These are phyloP conservation scores for Sisymbrium altissimum DNA, from an alignment of 345 rosid species.

Conservation along the genomic window DNA sequence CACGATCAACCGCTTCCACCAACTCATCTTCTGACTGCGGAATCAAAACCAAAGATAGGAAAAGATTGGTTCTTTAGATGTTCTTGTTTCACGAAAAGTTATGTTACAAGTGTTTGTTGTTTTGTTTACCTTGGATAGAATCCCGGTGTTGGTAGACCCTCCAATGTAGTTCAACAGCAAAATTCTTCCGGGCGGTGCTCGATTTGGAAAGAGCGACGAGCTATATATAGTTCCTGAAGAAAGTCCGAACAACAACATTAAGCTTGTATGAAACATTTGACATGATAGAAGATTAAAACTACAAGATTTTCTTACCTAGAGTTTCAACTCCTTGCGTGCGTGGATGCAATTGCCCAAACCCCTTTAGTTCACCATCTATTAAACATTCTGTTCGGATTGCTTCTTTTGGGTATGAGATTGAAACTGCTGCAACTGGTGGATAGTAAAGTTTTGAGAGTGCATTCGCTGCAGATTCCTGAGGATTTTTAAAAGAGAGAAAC, in stretches of 20 bases:
- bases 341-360: constrained; percentile 97
- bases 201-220: constrained; percentile 89
- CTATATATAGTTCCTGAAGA: constrained; percentile 83
- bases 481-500: neutral
- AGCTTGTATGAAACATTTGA: neutral
- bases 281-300: neutral
- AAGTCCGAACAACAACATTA: neutral
- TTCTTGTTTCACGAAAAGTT: neutral
- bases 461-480: constrained; percentile 70
- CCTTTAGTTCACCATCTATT: constrained; percentile 85
- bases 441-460: constrained; percentile 79
- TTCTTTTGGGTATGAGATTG: constrained; percentile 84
- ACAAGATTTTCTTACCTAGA: constrained; percentile 47
- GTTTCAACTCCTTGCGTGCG: constrained; percentile 98
- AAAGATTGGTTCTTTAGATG: neutral
- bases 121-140: constrained; percentile 60
- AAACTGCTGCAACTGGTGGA: constrained; percentile 95
- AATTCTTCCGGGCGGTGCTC: constrained; percentile 76
- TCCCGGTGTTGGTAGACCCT: constrained; percentile 79
- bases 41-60: neutral
- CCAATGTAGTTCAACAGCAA: constrained; percentile 85
- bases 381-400: constrained; percentile 74
- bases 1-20: constrained; percentile 85
- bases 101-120: neutral
- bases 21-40: constrained; percentile 57